These are phyloP conservation scores for Blepharisma stoltei DNA, from an alignment of 73 alveolate genomes.

Conservation along the genomic window DNA sequence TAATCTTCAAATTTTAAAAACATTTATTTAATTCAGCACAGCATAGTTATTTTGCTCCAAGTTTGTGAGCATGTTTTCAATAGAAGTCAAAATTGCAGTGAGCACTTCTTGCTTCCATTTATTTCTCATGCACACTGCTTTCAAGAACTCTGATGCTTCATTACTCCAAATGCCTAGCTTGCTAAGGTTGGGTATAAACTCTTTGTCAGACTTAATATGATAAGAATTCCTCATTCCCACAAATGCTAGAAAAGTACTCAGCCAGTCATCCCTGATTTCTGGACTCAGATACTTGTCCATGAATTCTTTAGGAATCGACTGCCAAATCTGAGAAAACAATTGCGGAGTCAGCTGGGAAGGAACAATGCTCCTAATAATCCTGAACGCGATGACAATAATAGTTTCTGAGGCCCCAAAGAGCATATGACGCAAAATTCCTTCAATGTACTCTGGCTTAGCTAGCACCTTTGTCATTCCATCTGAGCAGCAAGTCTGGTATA, in stretches of 20 bases:
- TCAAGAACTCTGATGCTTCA: conserved; percentile 24
- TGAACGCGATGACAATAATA: conserved; percentile 9
- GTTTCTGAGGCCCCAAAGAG: conserved; percentile 18
- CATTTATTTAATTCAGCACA: no score
- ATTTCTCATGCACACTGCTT: neutral
- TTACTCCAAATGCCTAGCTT: conserved; percentile 12
- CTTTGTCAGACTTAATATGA: conserved; percentile 17
- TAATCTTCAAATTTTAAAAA: no score
- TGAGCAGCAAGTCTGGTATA: conserved; percentile 5
- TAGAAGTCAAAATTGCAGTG: neutral
- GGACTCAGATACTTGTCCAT: neutral
- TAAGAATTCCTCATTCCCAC: conserved; percentile 20
- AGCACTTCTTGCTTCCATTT: conserved; percentile 1
- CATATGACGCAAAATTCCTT: neutral
- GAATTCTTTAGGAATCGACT: conserved; percentile 1
- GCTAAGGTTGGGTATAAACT: conserved; percentile 20
- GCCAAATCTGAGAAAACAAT: conserved; percentile 11
- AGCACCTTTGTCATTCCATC: conserved; percentile 5
- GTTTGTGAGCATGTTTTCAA: neutral
- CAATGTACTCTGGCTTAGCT: conserved; percentile 24
- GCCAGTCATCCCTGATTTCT: conserved; percentile 22
- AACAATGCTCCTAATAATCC: conserved; percentile 14
- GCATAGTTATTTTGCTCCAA: neutral
- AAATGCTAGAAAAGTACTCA: conserved; percentile 1
- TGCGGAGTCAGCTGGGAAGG: conserved; percentile 19